These are phyloP conservation scores for Bromus sterilis DNA, from an alignment of 176 grass and related monocot genomes.

Conservation along the genomic window DNA sequence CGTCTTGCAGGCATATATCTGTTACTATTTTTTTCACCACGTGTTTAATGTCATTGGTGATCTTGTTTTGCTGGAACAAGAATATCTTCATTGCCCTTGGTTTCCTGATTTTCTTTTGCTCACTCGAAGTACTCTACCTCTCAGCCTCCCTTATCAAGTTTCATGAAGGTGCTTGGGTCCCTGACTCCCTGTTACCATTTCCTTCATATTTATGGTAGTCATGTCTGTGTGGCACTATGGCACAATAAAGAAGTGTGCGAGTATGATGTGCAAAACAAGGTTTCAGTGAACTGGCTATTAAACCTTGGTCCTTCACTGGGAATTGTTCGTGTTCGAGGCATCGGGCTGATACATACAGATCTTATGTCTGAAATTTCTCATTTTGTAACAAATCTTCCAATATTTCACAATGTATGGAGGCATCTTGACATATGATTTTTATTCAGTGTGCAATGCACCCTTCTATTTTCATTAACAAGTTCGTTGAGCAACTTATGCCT, in stretches of 20 bases:
- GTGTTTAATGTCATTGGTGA: slow-evolving; percentile 92
- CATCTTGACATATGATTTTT: not conserved
- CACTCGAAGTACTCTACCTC: slow-evolving; percentile 81
- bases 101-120: slow-evolving; percentile 76
- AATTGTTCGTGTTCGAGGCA: slow-evolving; percentile 79
- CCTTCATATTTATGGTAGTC: slow-evolving; percentile 73
- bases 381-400: slow-evolving; percentile 91
- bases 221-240: slow-evolving; percentile 97
- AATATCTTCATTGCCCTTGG: slow-evolving; percentile 58
- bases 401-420: slow-evolving; percentile 78
- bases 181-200: slow-evolving; percentile 63
- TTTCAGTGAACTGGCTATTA: slow-evolving; percentile 85
- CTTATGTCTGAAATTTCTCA: slow-evolving; percentile 92
- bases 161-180: slow-evolving; percentile 90
- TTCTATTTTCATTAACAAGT: not conserved
- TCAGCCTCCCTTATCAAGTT: slow-evolving; percentile 91
- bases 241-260: slow-evolving; percentile 94
- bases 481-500: no score
- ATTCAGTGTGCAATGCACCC: not conserved
- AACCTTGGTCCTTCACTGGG: slow-evolving; percentile 89
- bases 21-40: slow-evolving; percentile 98
- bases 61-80: slow-evolving; percentile 89
- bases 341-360: slow-evolving; percentile 90
- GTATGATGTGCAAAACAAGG: slow-evolving; percentile 95
- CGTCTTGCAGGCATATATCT: slow-evolving; percentile 82